phyloP scores from a whole-genome alignment of 2,329 filamentous ascomycete genomes.

The Fusarium penzigii region DNA sequence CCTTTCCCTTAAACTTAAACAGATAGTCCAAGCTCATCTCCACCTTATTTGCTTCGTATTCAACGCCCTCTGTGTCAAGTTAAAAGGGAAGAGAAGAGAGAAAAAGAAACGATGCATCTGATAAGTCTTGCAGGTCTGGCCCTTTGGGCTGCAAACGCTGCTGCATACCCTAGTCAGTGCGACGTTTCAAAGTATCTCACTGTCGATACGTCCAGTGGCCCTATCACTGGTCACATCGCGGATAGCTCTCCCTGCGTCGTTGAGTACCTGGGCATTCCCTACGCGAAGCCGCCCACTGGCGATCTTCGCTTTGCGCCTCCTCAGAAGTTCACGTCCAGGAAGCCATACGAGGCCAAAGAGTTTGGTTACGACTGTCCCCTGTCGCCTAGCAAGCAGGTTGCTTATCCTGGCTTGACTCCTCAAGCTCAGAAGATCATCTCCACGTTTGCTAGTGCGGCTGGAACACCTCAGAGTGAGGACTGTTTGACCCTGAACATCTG shows the following conservation, averaged over 20 bases:
- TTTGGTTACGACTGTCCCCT: constrained; percentile 25
- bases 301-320: constrained; percentile 40
- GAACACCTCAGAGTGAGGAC: constrained; percentile 21
- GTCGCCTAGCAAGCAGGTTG: constrained; percentile 14
- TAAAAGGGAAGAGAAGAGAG: too few relatives aligned
- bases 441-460: constrained; percentile 21
- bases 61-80: too few relatives aligned
- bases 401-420: constrained; percentile 20
- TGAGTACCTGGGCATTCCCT: constrained; percentile 44
- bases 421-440: constrained; percentile 21
- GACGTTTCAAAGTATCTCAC: constrained; percentile 19
- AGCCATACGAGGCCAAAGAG: constrained; percentile 7
- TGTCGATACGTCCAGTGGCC: constrained; percentile 35
- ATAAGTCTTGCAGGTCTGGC: constrained; percentile 2
- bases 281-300: constrained; percentile 39
- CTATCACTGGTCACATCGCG: constrained; percentile 35
- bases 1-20: too few relatives aligned
- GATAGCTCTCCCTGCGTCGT: constrained; percentile 32
- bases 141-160: constrained; percentile 10
- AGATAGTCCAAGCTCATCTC: too few relatives aligned
- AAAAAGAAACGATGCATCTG: constrained; percentile 7
- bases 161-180: constrained; percentile 12
- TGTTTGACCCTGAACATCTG: constrained; percentile 26
- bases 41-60: too few relatives aligned
- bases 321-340: constrained; percentile 20